Evolutionary conservation across 2,329 filamentous ascomycete genomes (phyloP).

Genomic region (Coccinonectria pachysandricola): DNA sequence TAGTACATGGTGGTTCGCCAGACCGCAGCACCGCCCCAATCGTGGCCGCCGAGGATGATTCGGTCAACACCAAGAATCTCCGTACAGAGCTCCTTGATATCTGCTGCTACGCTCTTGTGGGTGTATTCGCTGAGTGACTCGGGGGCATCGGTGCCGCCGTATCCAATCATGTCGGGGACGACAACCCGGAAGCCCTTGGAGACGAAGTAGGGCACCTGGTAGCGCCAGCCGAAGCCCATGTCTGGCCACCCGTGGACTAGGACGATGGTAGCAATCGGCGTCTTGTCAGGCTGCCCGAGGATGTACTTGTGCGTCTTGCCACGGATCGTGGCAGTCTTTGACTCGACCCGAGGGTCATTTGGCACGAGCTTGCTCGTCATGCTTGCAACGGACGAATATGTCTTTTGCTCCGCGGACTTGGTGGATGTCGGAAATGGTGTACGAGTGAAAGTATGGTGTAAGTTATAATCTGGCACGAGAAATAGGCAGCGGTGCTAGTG

Average conservation of each 20-base stretch:
- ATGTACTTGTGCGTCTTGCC: slow-evolving; percentile 62
- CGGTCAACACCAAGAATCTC: slow-evolving; percentile 37
- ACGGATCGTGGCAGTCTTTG: slow-evolving; percentile 52
- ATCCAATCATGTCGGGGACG: slow-evolving; percentile 79
- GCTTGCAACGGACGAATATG: no score
- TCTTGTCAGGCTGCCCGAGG: slow-evolving; percentile 37
- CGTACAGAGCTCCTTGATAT: slow-evolving; percentile 62
- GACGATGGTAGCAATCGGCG: slow-evolving; percentile 38
- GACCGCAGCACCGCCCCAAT: slow-evolving; percentile 77
- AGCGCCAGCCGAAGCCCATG: slow-evolving; percentile 74
- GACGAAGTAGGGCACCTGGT: slow-evolving; percentile 71
- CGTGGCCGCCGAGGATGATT: slow-evolving; percentile 82
- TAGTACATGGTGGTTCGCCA: slow-evolving; percentile 68
- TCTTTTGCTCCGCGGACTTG: no score
- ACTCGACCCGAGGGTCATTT: slow-evolving; percentile 56
- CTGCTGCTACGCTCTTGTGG: slow-evolving; percentile 60
- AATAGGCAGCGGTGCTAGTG: no score
- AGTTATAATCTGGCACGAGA: no score
- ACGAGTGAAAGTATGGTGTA: no score
- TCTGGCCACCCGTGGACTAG: slow-evolving; percentile 74
- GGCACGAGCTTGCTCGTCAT: slow-evolving; percentile 58
- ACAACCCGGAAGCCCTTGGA: slow-evolving; percentile 68
- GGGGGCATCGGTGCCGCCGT: slow-evolving; percentile 65
- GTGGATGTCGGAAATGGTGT: no score
- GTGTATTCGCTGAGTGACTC: slow-evolving; percentile 53